Evolutionary conservation across 2,329 filamentous ascomycete genomes (phyloP).

Genomic region (Sporothrix humicola): DNA sequence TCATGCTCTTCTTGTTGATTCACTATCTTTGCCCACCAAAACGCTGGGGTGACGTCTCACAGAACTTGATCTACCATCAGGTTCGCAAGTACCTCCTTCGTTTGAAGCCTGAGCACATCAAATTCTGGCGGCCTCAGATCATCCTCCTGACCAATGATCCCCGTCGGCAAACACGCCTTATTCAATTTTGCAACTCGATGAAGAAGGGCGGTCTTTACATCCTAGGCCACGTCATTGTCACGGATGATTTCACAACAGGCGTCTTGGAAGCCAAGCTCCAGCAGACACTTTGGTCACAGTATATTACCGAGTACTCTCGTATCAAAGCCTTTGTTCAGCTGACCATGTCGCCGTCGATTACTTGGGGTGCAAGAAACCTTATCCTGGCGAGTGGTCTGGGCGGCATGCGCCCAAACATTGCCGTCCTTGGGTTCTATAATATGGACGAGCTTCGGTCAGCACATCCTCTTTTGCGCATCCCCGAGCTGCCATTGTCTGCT

Average conservation of each 20-base stretch:
- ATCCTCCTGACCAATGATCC: constrained; percentile 83
- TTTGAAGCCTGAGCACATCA: constrained; percentile 86
- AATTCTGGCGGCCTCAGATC: constrained; percentile 91
- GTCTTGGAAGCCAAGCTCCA: constrained; percentile 82
- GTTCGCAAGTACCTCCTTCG: constrained; percentile 85
- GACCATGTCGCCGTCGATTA: constrained; percentile 78
- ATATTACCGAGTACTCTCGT: constrained; percentile 78
- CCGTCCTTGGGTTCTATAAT: constrained; percentile 79
- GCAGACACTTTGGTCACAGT: constrained; percentile 82
- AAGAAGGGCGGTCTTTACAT: constrained; percentile 89
- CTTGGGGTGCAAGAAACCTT: constrained; percentile 84
- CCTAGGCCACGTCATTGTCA: constrained; percentile 85
- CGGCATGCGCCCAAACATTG: constrained; percentile 89
- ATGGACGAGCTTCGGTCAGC: constrained; percentile 74
- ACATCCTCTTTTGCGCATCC: constrained; percentile 61
- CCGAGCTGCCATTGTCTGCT: constrained; percentile 49
- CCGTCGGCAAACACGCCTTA: constrained; percentile 78
- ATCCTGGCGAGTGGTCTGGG: constrained; percentile 81
- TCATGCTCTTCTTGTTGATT: constrained; percentile 81
- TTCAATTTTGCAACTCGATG: constrained; percentile 88
- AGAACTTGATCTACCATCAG: constrained; percentile 85
- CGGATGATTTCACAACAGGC: constrained; percentile 76
- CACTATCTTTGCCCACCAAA: constrained; percentile 87
- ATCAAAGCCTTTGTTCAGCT: constrained; percentile 92
- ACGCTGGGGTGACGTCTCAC: constrained; percentile 87